Conservation (phyloP, 805 yeast species). For the Metschnikowia colocasiae region DNA sequence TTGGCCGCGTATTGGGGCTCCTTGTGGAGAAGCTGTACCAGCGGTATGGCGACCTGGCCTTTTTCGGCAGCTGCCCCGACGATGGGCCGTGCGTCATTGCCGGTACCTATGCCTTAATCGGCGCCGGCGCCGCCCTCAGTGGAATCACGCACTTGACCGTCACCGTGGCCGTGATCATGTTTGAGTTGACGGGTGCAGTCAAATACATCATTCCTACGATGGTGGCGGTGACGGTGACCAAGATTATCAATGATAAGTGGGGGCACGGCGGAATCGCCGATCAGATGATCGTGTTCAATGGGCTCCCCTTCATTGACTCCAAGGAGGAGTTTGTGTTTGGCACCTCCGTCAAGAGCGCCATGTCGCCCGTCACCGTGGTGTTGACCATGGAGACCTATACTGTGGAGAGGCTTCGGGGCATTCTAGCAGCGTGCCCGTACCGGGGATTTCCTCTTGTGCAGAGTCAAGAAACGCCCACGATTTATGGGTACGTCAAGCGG, state of each 20-base stretch:
- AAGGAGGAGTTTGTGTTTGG: slow-evolving; percentile 62
- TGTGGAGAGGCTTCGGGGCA: slow-evolving; percentile 28
- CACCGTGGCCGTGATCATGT: slow-evolving; percentile 92
- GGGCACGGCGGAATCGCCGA: slow-evolving; percentile 91
- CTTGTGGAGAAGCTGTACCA: slow-evolving; percentile 48
- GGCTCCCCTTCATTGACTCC: slow-evolving; percentile 74
- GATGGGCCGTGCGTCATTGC: slow-evolving; percentile 69
- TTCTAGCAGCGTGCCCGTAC: slow-evolving; percentile 32
- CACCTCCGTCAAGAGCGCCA: slow-evolving; percentile 51
- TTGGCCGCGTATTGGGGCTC: slow-evolving; percentile 84
- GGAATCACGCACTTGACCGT: slow-evolving; percentile 93
- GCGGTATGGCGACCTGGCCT: slow-evolving; percentile 31
- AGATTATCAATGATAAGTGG: slow-evolving; percentile 68
- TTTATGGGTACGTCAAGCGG: slow-evolving; percentile 46
- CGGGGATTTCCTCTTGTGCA: slow-evolving; percentile 55
- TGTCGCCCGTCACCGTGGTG: slow-evolving; percentile 45
- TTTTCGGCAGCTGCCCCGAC: slow-evolving; percentile 32
- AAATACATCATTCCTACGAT: slow-evolving; percentile 90
- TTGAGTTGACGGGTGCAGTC: slow-evolving; percentile 93
- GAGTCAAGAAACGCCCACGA: slow-evolving; percentile 32
- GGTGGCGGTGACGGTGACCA: slow-evolving; percentile 91
- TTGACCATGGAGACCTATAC: slow-evolving; percentile 33
- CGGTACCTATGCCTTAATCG: slow-evolving; percentile 92
- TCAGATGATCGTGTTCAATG: slow-evolving; percentile 86
- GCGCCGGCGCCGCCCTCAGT: slow-evolving; percentile 92